Percentiles rank a stretch among this genome's conserved stretches.
Conservation (phyloP, 768 basidiomycete genomes). For the Mycena olivaceomarginata region DNA sequence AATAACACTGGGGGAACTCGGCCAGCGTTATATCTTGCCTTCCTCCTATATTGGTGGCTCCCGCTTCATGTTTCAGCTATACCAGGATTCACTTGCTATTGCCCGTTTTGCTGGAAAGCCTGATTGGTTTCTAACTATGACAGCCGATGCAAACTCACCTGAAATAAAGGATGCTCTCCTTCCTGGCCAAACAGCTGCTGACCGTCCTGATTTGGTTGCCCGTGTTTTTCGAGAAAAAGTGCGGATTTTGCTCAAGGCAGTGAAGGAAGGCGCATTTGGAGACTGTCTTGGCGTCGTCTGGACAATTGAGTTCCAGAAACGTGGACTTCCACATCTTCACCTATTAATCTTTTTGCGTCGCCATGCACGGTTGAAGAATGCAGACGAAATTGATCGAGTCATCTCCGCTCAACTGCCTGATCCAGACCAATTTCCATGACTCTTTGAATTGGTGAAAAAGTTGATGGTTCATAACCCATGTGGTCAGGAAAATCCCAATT, state of each 20-base stretch:
- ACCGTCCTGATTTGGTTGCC: slow-evolving; percentile 52
- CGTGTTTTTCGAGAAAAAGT: slow-evolving; percentile 46
- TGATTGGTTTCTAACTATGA: slow-evolving; percentile 28
- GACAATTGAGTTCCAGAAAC: slow-evolving; percentile 67
- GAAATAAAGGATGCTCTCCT: slow-evolving; percentile 56
- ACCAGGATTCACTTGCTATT: slow-evolving; percentile 25
- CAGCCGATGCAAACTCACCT: slow-evolving; percentile 59
- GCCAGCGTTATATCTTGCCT: slow-evolving; percentile 2
- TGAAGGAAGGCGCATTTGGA: slow-evolving; percentile 14
- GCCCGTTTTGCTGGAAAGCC: slow-evolving; percentile 13
- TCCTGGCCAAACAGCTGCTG: slow-evolving; percentile 13
- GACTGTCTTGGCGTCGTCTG: slow-evolving; percentile 49
- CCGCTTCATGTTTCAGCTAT: slow-evolving; percentile 27
- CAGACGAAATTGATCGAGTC: slow-evolving; percentile 55
- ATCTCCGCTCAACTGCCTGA: slow-evolving; percentile 63
- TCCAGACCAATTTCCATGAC: slow-evolving; percentile 48
- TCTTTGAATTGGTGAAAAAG: slow-evolving; percentile 46
- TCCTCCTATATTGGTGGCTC: slow-evolving; percentile 35
- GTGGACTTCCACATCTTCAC: slow-evolving; percentile 66
- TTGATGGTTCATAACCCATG: slow-evolving; percentile 67
- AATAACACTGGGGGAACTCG: neutral
- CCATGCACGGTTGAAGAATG: slow-evolving; percentile 31
- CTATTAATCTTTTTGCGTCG: slow-evolving; percentile 58
- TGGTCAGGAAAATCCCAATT: slow-evolving; percentile 46
- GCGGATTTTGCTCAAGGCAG: no score